Percentiles rank a stretch among this genome's conserved stretches.
phyloP scores from a whole-genome alignment of 371 early-diverging fungal genomes.

The Parasitella parasitica region DNA sequence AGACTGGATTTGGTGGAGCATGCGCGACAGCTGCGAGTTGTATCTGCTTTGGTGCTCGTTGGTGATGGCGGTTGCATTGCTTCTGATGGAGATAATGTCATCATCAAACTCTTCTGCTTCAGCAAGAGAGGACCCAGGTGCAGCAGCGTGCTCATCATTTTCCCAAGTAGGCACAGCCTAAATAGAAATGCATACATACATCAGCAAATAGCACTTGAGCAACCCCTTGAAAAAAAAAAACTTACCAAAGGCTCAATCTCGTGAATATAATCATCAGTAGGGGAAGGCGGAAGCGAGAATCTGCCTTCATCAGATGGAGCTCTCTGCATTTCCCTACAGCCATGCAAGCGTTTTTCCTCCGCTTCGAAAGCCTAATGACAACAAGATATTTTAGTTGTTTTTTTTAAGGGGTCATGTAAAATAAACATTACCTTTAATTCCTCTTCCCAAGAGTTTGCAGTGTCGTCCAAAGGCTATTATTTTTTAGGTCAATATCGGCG shows the following conservation, averaged over 20 bases:
- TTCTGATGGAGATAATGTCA: background rate
- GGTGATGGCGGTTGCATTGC: background rate
- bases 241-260: slow-evolving; percentile 37
- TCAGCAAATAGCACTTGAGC: background rate
- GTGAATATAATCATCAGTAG: slow-evolving; percentile 24
- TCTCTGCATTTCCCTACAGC: slow-evolving; percentile 24
- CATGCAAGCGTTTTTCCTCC: slow-evolving; percentile 30
- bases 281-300: slow-evolving; percentile 29
- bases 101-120: background rate
- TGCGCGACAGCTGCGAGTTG: slow-evolving; percentile 38
- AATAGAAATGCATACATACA: background rate
- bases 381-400: background rate
- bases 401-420: background rate
- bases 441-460: slow-evolving; percentile 36
- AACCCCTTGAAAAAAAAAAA: no score
- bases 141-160: background rate
- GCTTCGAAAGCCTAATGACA: slow-evolving; percentile 34
- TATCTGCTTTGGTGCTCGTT: slow-evolving; percentile 10
- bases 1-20: slow-evolving; percentile 68
- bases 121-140: background rate
- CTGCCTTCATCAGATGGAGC: slow-evolving; percentile 38
- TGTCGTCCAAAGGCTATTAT: slow-evolving; percentile 38
- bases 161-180: slow-evolving; percentile 40
- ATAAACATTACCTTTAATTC: slow-evolving; percentile 30
- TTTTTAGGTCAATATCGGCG: no score